phyloP scores from a whole-genome alignment of 257 asterid species.

The Thymus quinquecostatus region DNA sequence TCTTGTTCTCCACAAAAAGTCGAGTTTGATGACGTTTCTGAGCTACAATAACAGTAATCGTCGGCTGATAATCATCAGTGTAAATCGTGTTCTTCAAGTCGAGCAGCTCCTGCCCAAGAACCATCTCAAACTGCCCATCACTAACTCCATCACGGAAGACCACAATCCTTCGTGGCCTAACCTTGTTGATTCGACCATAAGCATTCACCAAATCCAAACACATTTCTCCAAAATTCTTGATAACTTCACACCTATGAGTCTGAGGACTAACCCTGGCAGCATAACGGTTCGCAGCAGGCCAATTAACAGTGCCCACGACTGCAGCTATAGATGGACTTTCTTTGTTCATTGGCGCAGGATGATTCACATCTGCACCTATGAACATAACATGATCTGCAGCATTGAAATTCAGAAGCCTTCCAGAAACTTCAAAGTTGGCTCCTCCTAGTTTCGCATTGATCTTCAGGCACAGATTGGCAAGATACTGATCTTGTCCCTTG shows the following conservation, averaged over 20 bases:
- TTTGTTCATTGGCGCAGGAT: slow-evolving; percentile 55
- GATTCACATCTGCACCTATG: slow-evolving; percentile 91
- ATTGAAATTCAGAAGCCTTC: slow-evolving; percentile 47
- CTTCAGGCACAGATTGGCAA: slow-evolving; percentile 67
- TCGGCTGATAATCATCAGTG: slow-evolving; percentile 42
- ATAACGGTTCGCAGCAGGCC: slow-evolving; percentile 75
- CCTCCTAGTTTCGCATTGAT: slow-evolving; percentile 84
- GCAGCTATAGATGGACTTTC: slow-evolving; percentile 79
- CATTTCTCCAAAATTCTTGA: slow-evolving; percentile 54
- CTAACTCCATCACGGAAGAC: slow-evolving; percentile 83
- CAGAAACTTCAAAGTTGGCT: slow-evolving; percentile 55
- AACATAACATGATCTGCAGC: slow-evolving; percentile 64
- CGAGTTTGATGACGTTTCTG: slow-evolving; percentile 78
- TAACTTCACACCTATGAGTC: slow-evolving; percentile 53
- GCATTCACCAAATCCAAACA: slow-evolving; percentile 50
- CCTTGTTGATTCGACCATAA: slow-evolving; percentile 39
- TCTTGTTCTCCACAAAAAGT: slow-evolving; percentile 42
- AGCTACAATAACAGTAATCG: slow-evolving; percentile 67
- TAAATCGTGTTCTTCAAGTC: slow-evolving; percentile 42
- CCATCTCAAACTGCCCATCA: slow-evolving; percentile 76
- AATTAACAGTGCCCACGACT: slow-evolving; percentile 70
- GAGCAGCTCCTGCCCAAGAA: slow-evolving; percentile 52
- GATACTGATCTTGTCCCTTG: slow-evolving; percentile 53
- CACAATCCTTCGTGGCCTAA: slow-evolving; percentile 51
- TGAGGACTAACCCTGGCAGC: slow-evolving; percentile 75